Conservation (phyloP, 768 basidiomycete species). For the Trichaptum fuscoviolaceum region DNA sequence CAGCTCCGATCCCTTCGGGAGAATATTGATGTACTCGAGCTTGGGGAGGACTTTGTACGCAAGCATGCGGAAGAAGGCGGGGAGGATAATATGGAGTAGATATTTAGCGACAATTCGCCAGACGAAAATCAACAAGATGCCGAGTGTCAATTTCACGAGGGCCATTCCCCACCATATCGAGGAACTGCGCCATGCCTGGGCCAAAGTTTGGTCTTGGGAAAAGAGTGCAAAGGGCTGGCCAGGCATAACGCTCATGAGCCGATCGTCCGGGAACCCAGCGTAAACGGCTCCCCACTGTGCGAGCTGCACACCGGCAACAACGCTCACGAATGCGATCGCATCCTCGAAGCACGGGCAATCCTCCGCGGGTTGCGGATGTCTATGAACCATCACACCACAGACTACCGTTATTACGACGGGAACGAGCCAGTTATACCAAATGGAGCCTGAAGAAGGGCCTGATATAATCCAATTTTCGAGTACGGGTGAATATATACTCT, state of each 20-base stretch:
- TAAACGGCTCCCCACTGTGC: constrained; percentile 59
- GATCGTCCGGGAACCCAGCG: constrained; percentile 31
- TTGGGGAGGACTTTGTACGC: constrained; percentile 43
- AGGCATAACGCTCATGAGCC: constrained; percentile 42
- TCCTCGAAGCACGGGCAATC: constrained; percentile 99
- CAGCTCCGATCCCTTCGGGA: constrained; percentile 31
- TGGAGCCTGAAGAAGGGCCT: constrained; percentile 26
- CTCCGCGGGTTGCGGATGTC: constrained; percentile 91
- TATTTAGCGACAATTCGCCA: constrained; percentile 90
- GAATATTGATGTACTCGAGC: not conserved
- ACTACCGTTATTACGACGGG: constrained; percentile 55
- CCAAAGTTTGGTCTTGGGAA: constrained; percentile 28
- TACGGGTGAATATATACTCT: constrained; percentile 27
- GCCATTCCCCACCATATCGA: constrained; percentile 36
- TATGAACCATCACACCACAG: constrained; percentile 73
- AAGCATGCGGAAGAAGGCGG: constrained; percentile 77
- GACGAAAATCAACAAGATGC: constrained; percentile 71
- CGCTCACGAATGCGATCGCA: constrained; percentile 88
- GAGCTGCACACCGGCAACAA: constrained; percentile 67
- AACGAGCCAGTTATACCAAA: constrained; percentile 25
- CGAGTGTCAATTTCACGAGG: constrained; percentile 43
- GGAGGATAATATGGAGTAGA: constrained; percentile 64
- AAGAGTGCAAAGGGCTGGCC: constrained; percentile 23
- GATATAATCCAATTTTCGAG: constrained; percentile 35
- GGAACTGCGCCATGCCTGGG: constrained; percentile 30